Base-by-base conservation (phyloP, 345 rosid species). In the Streptanthus diversifolius region DNA sequence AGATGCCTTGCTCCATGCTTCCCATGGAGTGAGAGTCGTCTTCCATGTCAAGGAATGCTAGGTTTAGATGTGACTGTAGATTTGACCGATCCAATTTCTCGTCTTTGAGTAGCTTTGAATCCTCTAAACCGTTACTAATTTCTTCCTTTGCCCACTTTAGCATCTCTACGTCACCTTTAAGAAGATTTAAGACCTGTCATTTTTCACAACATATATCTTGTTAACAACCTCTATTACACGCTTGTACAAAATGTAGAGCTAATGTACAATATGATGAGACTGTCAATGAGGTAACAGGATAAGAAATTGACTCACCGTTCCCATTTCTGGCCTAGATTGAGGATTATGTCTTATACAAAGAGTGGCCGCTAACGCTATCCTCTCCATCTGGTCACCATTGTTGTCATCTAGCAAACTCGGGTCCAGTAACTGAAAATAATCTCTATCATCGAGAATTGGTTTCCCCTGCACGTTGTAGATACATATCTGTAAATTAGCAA, bases 291-390 rank as follows among this genome's bases (percentile, higher is more conserved):
- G 2, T 57, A 7, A 21, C 22, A 62, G 33, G 68, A 52, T 22
- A 4, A 8, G 18, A 13, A 67, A 30, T 4, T 39, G 24, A 76
- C 87, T 84, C 79, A 95, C 99, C 44, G 73, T 73, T 80, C 82
- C 83, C 83, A 95, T 90, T 58, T 68, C 83, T 0, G 98, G 98
- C 79, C 99, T 78, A 64, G 80, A 74, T 45, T 78, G 82, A 2
- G 98, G 91, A 11, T 82, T 78, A 39, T 86, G 88, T 66, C 89
- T 79, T 73, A 92, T 82, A 72, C 96, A 92, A 32, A 92, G 92
- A 18, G 86, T 88, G 59, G 99, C 97, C 0, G 97, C 99, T 59
- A 92, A 78, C 18, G 85, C 87, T 90, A 95, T 82, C 81, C 84
- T 83, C 80, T 90, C 96, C 65, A 86, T 73, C 79, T 83, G 86